These are phyloP conservation scores for Alternaria ethzedia DNA, from an alignment of 2,329 filamentous ascomycete genomes.

Conservation along the genomic window DNA sequence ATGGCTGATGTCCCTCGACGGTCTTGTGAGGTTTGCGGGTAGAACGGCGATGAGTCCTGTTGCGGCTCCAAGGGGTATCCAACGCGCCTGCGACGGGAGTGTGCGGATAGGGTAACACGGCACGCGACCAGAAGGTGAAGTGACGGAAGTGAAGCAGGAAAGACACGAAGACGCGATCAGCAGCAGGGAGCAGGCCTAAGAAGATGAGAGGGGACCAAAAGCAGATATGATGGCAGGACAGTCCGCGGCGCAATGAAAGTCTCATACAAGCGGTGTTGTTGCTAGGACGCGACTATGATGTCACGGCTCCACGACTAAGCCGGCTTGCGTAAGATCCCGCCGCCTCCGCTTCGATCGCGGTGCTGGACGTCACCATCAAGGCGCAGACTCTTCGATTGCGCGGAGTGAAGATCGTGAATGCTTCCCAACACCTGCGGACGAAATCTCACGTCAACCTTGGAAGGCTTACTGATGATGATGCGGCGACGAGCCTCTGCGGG, in stretches of 20 bases:
- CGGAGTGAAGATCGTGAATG: background rate
- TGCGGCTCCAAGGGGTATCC: background rate
- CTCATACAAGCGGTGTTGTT: conserved; percentile 12
- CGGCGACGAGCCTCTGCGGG: background rate
- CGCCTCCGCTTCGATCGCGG: conserved; percentile 3
- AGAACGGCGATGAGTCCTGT: background rate
- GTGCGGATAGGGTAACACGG: conserved; percentile 1
- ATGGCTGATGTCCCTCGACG: conserved; percentile 3
- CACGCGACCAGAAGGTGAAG: conserved; percentile 6
- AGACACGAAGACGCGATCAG: conserved; percentile 1
- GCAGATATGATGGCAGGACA: conserved; percentile 3
- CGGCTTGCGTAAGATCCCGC: conserved; percentile 14
- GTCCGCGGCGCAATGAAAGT: conserved; percentile 4
- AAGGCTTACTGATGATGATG: conserved; percentile 1
- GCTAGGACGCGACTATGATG: conserved; percentile 17
- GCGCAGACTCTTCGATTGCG: conserved; percentile 1
- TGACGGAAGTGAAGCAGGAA: background rate
- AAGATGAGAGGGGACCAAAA: conserved; percentile 4
- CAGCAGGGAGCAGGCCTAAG: background rate
- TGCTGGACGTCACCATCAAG: conserved; percentile 15
- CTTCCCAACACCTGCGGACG: background rate
- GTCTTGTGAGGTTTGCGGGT: background rate
- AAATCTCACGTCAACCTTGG: background rate
- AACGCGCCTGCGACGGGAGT: conserved; percentile 7
- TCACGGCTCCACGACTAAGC: conserved; percentile 10